Percentiles rank a stretch among this genome's conserved stretches.
Evolutionary conservation across 2,329 filamentous ascomycete genomes (phyloP).

Genomic region (Paracoccidioides brasiliensis): DNA sequence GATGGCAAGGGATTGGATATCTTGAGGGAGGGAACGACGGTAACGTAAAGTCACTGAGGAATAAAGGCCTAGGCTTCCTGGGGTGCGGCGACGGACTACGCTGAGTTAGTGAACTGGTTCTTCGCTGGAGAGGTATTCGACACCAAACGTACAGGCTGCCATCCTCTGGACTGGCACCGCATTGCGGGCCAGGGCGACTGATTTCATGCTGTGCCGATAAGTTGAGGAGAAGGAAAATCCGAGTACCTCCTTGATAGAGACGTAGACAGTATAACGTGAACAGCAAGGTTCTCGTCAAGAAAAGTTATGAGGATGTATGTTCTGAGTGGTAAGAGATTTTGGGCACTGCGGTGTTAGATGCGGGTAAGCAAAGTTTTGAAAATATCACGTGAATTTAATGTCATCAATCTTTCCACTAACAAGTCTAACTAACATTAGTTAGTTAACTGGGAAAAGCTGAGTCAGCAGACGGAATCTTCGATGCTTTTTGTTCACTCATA

Average conservation of each 20-base stretch:
- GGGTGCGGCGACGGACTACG: conserved; percentile 21
- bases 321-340: background rate
- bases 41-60: conserved; percentile 22
- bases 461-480: background rate
- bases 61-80: conserved; percentile 20
- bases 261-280: background rate
- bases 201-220: conserved; percentile 20
- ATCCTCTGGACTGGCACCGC: conserved; percentile 8
- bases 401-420: no score
- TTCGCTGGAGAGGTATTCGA: conserved; percentile 2
- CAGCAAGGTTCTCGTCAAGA: background rate
- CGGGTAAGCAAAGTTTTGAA: background rate
- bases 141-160: conserved; percentile 1
- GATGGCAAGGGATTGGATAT: conserved; percentile 45
- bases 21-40: conserved; percentile 32
- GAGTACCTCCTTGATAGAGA: background rate
- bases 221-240: background rate
- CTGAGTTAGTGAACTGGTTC: background rate
- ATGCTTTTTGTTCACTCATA: no score
- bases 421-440: no score
- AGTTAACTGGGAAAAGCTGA: background rate
- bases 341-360: background rate
- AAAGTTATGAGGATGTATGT: background rate
- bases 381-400: background rate
- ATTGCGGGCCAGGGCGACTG: conserved; percentile 26